Evolutionary conservation across 2,329 filamentous ascomycete genomes (phyloP), one percentile per base, ranked within the genome.

Genomic region (Stagonosporopsis vannaccii): DNA sequence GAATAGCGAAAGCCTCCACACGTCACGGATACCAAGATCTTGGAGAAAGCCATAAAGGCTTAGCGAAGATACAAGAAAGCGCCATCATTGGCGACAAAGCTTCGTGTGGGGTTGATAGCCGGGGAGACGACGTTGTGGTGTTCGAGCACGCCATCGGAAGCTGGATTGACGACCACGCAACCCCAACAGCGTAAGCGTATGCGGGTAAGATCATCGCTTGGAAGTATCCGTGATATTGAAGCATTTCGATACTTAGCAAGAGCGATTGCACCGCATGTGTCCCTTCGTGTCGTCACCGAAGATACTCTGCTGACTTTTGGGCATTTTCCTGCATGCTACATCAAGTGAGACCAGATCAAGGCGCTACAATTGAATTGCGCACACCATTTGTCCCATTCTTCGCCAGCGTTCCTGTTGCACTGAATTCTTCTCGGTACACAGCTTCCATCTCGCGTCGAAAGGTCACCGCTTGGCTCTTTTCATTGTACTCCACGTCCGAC

Each of bases 361-460:
- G 50, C 6, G 50, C 37, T 48, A 54, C 17, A 6, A 47, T 48
- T 7, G 43, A 36, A 33, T 20, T 30, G n/a, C 43, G 43, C 26
- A 41, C 45, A 33, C 44, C 40, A 15, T 58, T 33, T 6, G 20
- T 41, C 28, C 30, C 26, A 17, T 25, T 39, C 2, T 32, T 46
- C 1, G 45, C 28, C 19, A 50, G 33, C 23, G 11, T 47, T 17
- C 44, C 56, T 5, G 50, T 41, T 22, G 26, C 12, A 12, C 35
- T 32, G 37, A 63, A 58, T 17, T 61, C 62, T 26, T 58, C 59
- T 32, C 58, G 43, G 30, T 63, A 80, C 2, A 78, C 32, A 4
- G 69, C 69, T 65, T 80, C 77, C 79, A 81, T 80, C 66, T 80
- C 78, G 41, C 76, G 75, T 19, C 78, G 65, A 19, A 80, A 70